Percentiles rank a stretch among this genome's conserved stretches.
phyloP scores from a whole-genome alignment of 2,329 filamentous ascomycete species.

The Colletotrichum sp. region DNA sequence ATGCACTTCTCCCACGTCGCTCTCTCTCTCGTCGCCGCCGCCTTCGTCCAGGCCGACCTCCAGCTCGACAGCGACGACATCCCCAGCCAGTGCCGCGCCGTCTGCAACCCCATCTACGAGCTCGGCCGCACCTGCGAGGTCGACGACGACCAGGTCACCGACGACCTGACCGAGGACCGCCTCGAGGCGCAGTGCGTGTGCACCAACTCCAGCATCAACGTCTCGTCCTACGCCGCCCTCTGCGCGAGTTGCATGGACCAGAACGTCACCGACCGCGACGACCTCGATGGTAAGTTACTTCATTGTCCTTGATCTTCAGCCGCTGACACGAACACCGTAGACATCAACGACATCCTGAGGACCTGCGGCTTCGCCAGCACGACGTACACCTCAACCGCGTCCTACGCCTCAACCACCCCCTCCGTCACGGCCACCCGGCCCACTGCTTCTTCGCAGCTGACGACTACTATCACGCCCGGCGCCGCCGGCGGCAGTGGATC shows the following conservation, averaged over 20 bases:
- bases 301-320: too few relatives aligned
- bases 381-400: conserved; percentile 13
- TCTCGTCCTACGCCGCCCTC: conserved; percentile 36
- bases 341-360: conserved; percentile 24
- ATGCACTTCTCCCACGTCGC: conserved; percentile 21
- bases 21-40: conserved; percentile 13
- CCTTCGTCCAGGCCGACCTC: conserved; percentile 17
- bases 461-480: conserved; percentile 19
- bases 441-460: conserved; percentile 20
- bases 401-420: conserved; percentile 14
- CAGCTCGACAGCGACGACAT: conserved; percentile 24
- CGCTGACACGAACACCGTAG: not conserved
- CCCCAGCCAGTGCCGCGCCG: conserved; percentile 19
- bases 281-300: conserved; percentile 21
- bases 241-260: conserved; percentile 24
- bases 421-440: conserved; percentile 17
- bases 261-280: conserved; percentile 20
- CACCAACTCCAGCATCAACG: conserved; percentile 45
- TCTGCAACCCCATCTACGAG: conserved; percentile 21
- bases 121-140: conserved; percentile 22
- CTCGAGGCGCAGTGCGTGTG: conserved; percentile 45
- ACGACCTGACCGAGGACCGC: conserved; percentile 36
- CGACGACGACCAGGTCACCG: conserved; percentile 27
- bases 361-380: conserved; percentile 24
- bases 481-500: not conserved